phyloP scores from a whole-genome alignment of 768 basidiomycete genomes.

The Boletus fagicola region DNA sequence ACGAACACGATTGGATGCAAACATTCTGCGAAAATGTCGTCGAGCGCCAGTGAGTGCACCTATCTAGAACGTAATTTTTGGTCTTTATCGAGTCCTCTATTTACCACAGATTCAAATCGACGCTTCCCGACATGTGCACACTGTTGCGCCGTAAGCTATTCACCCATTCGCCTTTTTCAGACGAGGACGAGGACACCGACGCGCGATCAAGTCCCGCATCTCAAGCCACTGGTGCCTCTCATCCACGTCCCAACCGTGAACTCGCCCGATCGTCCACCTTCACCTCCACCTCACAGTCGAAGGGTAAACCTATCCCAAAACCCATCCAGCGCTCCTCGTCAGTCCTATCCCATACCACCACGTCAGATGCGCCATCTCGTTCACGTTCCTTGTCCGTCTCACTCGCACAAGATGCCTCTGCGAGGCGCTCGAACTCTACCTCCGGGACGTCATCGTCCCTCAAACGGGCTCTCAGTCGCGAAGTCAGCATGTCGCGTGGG shows the following conservation, averaged over 20 bases:
- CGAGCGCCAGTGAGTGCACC: slow-evolving; percentile 52
- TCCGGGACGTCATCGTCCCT: slow-evolving; percentile 40
- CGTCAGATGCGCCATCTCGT: slow-evolving; percentile 39
- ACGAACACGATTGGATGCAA: slow-evolving; percentile 72
- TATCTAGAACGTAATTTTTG: not conserved
- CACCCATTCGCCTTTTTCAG: slow-evolving; percentile 58
- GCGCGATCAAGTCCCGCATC: slow-evolving; percentile 12
- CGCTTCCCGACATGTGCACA: slow-evolving; percentile 51
- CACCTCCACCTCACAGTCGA: slow-evolving; percentile 8
- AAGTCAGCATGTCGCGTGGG: slow-evolving; percentile 73
- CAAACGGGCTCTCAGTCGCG: slow-evolving; percentile 59
- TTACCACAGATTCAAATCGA: slow-evolving; percentile 49
- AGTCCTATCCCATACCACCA: slow-evolving; percentile 13
- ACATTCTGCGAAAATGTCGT: slow-evolving; percentile 65
- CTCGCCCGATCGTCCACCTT: slow-evolving; percentile 13
- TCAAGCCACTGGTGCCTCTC: not conserved
- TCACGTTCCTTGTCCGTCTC: slow-evolving; percentile 69
- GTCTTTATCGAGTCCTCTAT: not conserved
- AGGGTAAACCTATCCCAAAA: slow-evolving; percentile 7
- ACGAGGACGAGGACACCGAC: slow-evolving; percentile 34
- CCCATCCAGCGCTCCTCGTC: slow-evolving; percentile 27
- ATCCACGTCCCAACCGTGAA: slow-evolving; percentile 13
- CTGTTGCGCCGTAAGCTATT: slow-evolving; percentile 69
- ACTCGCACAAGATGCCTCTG: slow-evolving; percentile 58
- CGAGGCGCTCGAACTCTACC: slow-evolving; percentile 32